Evolutionary conservation across 768 basidiomycete species (phyloP).

Genomic region (Guyanaporus albipodus): DNA sequence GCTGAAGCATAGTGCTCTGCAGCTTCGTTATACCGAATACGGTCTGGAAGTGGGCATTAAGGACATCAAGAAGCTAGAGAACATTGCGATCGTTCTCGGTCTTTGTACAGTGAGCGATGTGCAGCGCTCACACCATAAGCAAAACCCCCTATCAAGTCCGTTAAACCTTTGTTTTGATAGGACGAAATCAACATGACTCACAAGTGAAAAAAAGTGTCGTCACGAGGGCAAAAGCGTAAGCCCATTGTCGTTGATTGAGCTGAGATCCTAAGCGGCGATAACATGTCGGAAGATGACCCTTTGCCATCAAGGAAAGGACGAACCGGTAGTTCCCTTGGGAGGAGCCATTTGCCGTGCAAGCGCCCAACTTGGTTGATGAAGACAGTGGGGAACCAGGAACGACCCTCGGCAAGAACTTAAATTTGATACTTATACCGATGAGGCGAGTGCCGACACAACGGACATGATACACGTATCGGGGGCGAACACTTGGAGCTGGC

Average conservation of each 20-base stretch:
- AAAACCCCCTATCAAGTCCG: slow-evolving; percentile 50
- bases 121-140: slow-evolving; percentile 52
- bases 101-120: not conserved
- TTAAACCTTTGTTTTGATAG: not conserved
- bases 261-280: slow-evolving; percentile 30
- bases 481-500: too few relatives aligned
- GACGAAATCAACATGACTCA: slow-evolving; percentile 27
- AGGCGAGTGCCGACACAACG: slow-evolving; percentile 4
- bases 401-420: not conserved
- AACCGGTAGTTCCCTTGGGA: slow-evolving; percentile 42
- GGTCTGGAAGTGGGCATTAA: slow-evolving; percentile 70
- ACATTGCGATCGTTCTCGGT: slow-evolving; percentile 17
- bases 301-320: slow-evolving; percentile 3
- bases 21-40: slow-evolving; percentile 65
- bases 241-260: slow-evolving; percentile 44
- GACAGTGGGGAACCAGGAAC: slow-evolving; percentile 3
- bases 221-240: slow-evolving; percentile 61
- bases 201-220: slow-evolving; percentile 76
- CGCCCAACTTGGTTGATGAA: not conserved
- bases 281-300: not conserved
- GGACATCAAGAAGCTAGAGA: slow-evolving; percentile 57
- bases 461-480: not conserved
- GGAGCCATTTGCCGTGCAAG: slow-evolving; percentile 31
- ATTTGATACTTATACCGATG: slow-evolving; percentile 14
- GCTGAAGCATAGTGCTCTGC: slow-evolving; percentile 70